These are phyloP conservation scores for Psilocybe azurescens DNA, from an alignment of 768 basidiomycete genomes.

Conservation along the genomic window DNA sequence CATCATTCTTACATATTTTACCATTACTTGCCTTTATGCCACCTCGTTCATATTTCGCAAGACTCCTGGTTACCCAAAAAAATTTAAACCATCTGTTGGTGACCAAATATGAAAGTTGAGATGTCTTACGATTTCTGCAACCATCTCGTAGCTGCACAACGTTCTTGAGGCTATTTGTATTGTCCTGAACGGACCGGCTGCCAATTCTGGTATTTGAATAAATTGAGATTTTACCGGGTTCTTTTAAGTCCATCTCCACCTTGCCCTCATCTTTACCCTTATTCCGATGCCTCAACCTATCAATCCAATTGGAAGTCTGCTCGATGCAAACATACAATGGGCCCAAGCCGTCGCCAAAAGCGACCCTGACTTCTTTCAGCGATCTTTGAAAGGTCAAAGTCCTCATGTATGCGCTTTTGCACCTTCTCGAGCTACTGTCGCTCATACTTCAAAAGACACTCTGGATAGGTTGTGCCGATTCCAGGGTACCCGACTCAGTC, in stretches of 20 bases:
- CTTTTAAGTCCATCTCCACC: not conserved
- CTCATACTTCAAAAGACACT: conserved; percentile 51
- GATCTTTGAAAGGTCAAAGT: conserved; percentile 65
- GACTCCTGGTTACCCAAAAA: conserved; percentile 1
- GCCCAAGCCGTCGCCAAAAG: conserved; percentile 57
- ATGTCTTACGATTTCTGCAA: not conserved
- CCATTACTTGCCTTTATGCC: conserved; percentile 24
- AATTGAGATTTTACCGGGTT: conserved; percentile 7
- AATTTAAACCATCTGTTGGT: not conserved
- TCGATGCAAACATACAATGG: conserved; percentile 70
- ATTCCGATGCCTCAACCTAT: conserved; percentile 4
- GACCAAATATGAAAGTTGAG: not conserved
- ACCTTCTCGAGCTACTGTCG: conserved; percentile 3
- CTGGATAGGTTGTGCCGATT: conserved; percentile 87
- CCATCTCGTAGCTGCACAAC: not conserved
- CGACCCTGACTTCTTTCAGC: conserved; percentile 69
- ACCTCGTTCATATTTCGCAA: conserved; percentile 6
- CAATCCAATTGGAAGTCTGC: conserved; percentile 34
- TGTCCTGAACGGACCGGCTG: conserved; percentile 1
- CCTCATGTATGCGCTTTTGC: conserved; percentile 55
- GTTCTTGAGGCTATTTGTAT: not conserved
- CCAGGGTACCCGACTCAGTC: conserved; percentile 82
- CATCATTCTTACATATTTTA: conserved; percentile 22
- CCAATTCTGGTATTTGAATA: not conserved
- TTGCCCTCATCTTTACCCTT: not conserved